Conservation (phyloP, 2,329 filamentous ascomycete genomes). For the Lachnellula occidentalis region DNA sequence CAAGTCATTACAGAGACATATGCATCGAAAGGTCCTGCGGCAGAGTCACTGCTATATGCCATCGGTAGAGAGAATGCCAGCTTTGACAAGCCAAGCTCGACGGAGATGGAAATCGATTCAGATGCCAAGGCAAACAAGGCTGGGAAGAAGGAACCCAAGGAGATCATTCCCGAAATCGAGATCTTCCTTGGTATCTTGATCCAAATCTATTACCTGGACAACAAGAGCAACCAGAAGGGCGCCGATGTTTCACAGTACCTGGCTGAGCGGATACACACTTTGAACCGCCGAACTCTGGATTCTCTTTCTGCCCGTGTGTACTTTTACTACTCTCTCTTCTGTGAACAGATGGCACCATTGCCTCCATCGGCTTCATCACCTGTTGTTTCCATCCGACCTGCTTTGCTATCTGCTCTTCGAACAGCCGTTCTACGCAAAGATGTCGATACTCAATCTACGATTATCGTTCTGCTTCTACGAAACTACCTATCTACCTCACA, state of each 20-base stretch:
- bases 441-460: conserved; percentile 91
- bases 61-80: conserved; percentile 62
- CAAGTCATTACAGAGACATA: conserved; percentile 80
- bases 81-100: conserved; percentile 50
- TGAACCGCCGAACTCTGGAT: conserved; percentile 92
- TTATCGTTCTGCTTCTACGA: conserved; percentile 89
- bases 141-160: conserved; percentile 61
- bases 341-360: conserved; percentile 81
- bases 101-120: conserved; percentile 70
- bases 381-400: conserved; percentile 79
- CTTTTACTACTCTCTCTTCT: conserved; percentile 96
- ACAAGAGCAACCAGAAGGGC: conserved; percentile 73
- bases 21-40: conserved; percentile 54
- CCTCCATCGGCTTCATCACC: conserved; percentile 86
- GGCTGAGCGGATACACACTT: conserved; percentile 75
- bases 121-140: conserved; percentile 54
- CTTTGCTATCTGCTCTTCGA: conserved; percentile 79
- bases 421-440: conserved; percentile 97
- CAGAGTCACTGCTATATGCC: conserved; percentile 63
- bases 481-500: conserved; percentile 96
- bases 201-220: conserved; percentile 85
- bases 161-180: conserved; percentile 79
- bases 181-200: conserved; percentile 81
- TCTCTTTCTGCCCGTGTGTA: conserved; percentile 92
- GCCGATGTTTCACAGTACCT: conserved; percentile 79